phyloP scores from a whole-genome alignment of 2,329 filamentous ascomycete genomes.

The Corinectria fuckeliana region DNA sequence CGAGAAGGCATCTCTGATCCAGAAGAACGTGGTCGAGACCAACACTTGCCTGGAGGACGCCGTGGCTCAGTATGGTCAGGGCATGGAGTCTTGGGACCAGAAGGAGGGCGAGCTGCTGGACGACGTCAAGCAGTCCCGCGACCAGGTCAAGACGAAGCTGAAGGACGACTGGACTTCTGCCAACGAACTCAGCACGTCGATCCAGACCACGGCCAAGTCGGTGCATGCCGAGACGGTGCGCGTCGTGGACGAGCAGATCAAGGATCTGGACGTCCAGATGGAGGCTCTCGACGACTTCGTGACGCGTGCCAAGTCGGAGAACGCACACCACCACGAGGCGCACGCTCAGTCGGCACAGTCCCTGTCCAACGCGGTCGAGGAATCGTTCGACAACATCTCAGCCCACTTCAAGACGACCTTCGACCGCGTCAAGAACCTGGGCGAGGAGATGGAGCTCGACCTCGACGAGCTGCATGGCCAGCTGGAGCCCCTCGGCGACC shows the following conservation, averaged over 20 bases:
- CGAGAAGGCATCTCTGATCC: slow-evolving; percentile 66
- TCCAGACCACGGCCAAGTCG: slow-evolving; percentile 82
- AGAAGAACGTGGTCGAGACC: slow-evolving; percentile 67
- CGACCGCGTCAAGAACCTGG: slow-evolving; percentile 71
- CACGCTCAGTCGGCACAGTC: slow-evolving; percentile 71
- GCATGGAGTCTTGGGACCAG: slow-evolving; percentile 76
- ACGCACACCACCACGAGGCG: slow-evolving; percentile 75
- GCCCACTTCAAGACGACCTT: slow-evolving; percentile 73
- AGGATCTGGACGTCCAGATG: slow-evolving; percentile 88
- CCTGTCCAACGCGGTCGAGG: slow-evolving; percentile 72
- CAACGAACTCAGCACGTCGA: slow-evolving; percentile 80
- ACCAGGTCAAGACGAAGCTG: slow-evolving; percentile 80
- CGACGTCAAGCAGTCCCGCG: slow-evolving; percentile 74
- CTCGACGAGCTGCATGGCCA: slow-evolving; percentile 64
- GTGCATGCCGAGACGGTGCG: slow-evolving; percentile 90
- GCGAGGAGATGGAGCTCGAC: slow-evolving; percentile 69
- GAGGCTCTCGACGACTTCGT: slow-evolving; percentile 90
- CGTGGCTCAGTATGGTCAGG: slow-evolving; percentile 69
- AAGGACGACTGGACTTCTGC: slow-evolving; percentile 86
- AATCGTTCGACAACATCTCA: slow-evolving; percentile 75
- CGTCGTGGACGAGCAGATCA: slow-evolving; percentile 88
- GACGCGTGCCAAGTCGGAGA: slow-evolving; percentile 78
- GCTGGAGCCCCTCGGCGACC: slow-evolving; percentile 64
- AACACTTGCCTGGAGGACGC: slow-evolving; percentile 70
- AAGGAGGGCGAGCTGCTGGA: slow-evolving; percentile 74